Evolutionary conservation across 495 filamentous ascomycete genomes (phyloP), one percentile per base, ranked within the genome.

Genomic region (Xylaria acuta): DNA sequence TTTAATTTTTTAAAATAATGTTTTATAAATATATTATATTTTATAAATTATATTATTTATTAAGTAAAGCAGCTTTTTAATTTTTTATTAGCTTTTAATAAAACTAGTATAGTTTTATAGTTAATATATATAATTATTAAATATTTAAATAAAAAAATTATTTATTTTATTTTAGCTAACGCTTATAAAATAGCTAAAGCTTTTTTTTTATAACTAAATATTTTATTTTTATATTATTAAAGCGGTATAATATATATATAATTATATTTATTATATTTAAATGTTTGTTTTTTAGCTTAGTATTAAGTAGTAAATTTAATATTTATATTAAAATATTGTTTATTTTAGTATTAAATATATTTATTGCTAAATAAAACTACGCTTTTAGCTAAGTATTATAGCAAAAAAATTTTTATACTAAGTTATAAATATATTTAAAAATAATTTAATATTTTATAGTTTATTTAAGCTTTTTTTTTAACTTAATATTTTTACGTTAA

Each of bases 171-270:
- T 27, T 56, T 56, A 12, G 9, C 2, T 27, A 56, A 56, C 2
- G 27, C 6, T 56, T 56, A 12, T 56, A 56, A 32, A 8, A 56
- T 56, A 27, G 12, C 25, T 12, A 56, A 32, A 1, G 25, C 12
- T 56, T 56, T 56, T 56, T 56, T 27, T 56, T 56, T 56, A 36
- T 56, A 56, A 32, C 32, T 1, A 32, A 32, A 16, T 56, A 56
- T 56, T 56, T 56, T 56, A 27, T 1, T 1, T 32, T 56, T 16
- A 3, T 12, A 27, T 56, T 32, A 56, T 6, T 56, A 32, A 32
- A n/a, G n/a, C n/a, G n/a, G n/a, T 56, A 56, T 25, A 56, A 56
- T 32, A 56, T 56, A 56, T 56, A 56, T 56, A 56, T 56, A 56
- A 27, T 56, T 1, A 56, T 56, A 32, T 56, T 12, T 56, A 30